Conservation (phyloP, 805 yeast genomes). For the Candida coleopterorum region DNA sequence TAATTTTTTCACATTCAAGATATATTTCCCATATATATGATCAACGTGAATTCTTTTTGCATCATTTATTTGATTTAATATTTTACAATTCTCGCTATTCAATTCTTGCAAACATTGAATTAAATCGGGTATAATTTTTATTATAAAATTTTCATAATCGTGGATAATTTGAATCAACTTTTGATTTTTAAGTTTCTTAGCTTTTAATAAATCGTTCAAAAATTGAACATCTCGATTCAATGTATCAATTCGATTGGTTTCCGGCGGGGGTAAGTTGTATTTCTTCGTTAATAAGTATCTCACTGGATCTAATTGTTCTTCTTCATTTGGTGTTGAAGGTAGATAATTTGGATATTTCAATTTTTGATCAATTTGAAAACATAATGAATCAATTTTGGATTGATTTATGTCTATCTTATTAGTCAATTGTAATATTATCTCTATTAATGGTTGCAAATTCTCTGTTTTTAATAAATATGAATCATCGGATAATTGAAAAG, state of each 20-base stretch:
- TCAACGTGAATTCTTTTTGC: no score
- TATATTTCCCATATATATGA: not conserved
- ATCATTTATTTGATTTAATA: not conserved
- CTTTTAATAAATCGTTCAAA: slow-evolving; percentile 16
- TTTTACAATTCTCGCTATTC: not conserved
- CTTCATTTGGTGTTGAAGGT: not conserved
- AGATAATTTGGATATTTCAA: slow-evolving; percentile 8
- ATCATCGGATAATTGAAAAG: slow-evolving; percentile 3
- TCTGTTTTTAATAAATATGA: slow-evolving; percentile 23
- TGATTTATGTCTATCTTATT: slow-evolving; percentile 22
- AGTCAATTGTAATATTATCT: slow-evolving; percentile 18
- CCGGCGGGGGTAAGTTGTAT: slow-evolving; percentile 18
- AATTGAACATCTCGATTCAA: not conserved
- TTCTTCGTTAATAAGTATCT: slow-evolving; percentile 20
- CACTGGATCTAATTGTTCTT: slow-evolving; percentile 13
- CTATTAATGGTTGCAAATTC: slow-evolving; percentile 26
- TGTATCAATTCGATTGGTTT: slow-evolving; percentile 8
- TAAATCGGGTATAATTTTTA: not conserved
- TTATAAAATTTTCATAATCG: slow-evolving; percentile 27
- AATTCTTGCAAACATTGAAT: slow-evolving; percentile 3
- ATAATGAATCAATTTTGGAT: slow-evolving; percentile 16
- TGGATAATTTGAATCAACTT: slow-evolving; percentile 18
- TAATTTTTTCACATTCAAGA: not conserved
- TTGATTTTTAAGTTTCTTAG: slow-evolving; percentile 18
- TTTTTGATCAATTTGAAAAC: slow-evolving; percentile 18